phyloP scores from a whole-genome alignment of 495 filamentous ascomycete species.

The Bryoglossum gracile region DNA sequence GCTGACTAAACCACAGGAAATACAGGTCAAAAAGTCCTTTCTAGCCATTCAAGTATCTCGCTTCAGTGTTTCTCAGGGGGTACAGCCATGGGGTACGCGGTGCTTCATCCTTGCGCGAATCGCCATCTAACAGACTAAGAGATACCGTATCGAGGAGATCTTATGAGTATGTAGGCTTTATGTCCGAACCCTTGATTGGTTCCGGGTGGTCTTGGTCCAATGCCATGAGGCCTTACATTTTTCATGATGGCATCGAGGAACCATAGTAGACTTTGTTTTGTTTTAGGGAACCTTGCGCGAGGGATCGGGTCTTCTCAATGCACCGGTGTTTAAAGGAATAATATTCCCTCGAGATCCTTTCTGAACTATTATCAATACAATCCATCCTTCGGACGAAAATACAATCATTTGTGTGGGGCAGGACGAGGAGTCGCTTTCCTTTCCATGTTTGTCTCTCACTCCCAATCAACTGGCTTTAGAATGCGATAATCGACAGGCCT shows the following conservation, averaged over 20 bases:
- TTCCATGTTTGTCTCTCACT: too few relatives aligned
- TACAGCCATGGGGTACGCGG: too few relatives aligned
- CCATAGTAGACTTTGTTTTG: background rate
- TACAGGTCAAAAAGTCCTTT: too few relatives aligned
- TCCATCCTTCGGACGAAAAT: background rate
- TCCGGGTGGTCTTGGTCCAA: background rate
- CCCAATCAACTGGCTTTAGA: too few relatives aligned
- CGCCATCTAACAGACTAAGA: too few relatives aligned
- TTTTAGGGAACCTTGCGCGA: background rate
- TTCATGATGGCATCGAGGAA: background rate
- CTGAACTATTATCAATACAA: too few relatives aligned
- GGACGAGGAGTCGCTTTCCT: background rate
- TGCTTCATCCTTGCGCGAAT: too few relatives aligned
- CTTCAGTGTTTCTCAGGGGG: too few relatives aligned
- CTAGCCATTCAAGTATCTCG: too few relatives aligned
- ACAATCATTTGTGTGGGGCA: background rate
- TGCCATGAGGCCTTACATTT: background rate
- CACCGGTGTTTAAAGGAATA: background rate
- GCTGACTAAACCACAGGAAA: too few relatives aligned
- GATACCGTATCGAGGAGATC: too few relatives aligned
- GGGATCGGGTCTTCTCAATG: background rate
- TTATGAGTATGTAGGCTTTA: background rate
- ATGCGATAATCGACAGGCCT: too few relatives aligned
- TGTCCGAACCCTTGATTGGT: background rate
- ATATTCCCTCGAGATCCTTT: background rate